Percentiles rank a stretch among this genome's conserved stretches.
phyloP scores from a whole-genome alignment of 1,139 yeast species.

The Zygotorulaspora mrakii region DNA sequence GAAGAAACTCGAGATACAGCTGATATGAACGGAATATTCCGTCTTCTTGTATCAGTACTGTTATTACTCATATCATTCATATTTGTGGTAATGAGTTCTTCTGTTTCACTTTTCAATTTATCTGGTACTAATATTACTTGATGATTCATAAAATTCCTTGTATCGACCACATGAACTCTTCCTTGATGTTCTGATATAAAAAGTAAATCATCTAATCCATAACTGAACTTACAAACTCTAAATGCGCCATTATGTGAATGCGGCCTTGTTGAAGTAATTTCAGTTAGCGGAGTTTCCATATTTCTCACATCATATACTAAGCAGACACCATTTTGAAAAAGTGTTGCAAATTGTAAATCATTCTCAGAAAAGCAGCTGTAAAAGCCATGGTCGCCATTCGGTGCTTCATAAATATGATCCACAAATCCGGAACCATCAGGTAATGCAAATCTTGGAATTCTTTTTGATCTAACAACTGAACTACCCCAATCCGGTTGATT shows the following conservation, averaged over 20 bases:
- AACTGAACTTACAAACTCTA: constrained; percentile 57
- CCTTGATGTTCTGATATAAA: constrained; percentile 82
- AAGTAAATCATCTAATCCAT: constrained; percentile 69
- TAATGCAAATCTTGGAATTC: constrained; percentile 30
- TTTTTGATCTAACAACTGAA: constrained; percentile 21
- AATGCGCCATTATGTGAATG: constrained; percentile 49
- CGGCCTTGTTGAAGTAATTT: constrained; percentile 56
- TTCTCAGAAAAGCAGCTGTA: constrained; percentile 75
- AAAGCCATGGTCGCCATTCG: constrained; percentile 70
- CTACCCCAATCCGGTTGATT: constrained; percentile 29
- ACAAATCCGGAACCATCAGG: constrained; percentile 29
- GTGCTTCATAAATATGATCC: constrained; percentile 46
- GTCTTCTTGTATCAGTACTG: constrained; percentile 11
- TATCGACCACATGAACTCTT: constrained; percentile 76
- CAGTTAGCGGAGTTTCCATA: constrained; percentile 47
- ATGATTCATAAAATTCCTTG: constrained; percentile 66
- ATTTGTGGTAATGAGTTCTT: constrained; percentile 2
- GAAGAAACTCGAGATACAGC: constrained; percentile 12
- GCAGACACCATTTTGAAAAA: constrained; percentile 83
- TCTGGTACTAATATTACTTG: constrained; percentile 65
- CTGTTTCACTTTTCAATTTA: constrained; percentile 21
- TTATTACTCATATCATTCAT: constrained; percentile 4
- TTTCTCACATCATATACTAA: constrained; percentile 73
- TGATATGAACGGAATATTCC: constrained; percentile 10
- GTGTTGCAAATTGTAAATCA: constrained; percentile 69